Evolutionary conservation across 495 filamentous ascomycete genomes (phyloP).

Genomic region (Aspergillus sparsus): DNA sequence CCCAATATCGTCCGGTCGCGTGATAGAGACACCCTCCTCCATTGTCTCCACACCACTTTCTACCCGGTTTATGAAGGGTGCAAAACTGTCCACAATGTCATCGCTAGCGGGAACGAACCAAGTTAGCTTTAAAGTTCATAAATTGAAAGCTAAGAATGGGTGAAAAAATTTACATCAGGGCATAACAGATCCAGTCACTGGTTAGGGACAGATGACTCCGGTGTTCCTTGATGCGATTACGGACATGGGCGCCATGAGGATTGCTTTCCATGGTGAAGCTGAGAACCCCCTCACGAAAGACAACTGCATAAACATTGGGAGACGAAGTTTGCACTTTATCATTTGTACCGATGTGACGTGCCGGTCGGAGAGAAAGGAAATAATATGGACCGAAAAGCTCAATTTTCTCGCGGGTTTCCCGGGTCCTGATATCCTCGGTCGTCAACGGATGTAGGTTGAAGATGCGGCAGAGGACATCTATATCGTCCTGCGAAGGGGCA

Average conservation of each 20-base stretch:
- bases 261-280: conserved; percentile 83
- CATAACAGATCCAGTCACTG: conserved; percentile 96
- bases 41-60: conserved; percentile 81
- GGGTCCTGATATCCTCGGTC: conserved; percentile 86
- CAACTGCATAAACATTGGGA: conserved; percentile 85
- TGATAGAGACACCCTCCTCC: conserved; percentile 84
- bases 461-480: conserved; percentile 73
- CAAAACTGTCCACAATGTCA: conserved; percentile 91
- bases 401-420: conserved; percentile 90
- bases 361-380: conserved; percentile 86
- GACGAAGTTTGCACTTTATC: conserved; percentile 70
- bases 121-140: not conserved
- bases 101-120: conserved; percentile 54
- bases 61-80: conserved; percentile 73
- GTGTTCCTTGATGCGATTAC: conserved; percentile 79
- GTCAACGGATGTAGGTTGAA: conserved; percentile 89
- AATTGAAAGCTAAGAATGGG: too few species aligned
- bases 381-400: conserved; percentile 92
- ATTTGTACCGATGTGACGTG: conserved; percentile 65
- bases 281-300: conserved; percentile 85
- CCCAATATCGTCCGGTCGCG: conserved; percentile 78
- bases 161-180: conserved; percentile 66
- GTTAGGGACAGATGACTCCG: conserved; percentile 83
- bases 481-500: conserved; percentile 79
- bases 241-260: conserved; percentile 75